Conservation (phyloP, 2,329 filamentous ascomycete species). For the Orbilia javanica region DNA sequence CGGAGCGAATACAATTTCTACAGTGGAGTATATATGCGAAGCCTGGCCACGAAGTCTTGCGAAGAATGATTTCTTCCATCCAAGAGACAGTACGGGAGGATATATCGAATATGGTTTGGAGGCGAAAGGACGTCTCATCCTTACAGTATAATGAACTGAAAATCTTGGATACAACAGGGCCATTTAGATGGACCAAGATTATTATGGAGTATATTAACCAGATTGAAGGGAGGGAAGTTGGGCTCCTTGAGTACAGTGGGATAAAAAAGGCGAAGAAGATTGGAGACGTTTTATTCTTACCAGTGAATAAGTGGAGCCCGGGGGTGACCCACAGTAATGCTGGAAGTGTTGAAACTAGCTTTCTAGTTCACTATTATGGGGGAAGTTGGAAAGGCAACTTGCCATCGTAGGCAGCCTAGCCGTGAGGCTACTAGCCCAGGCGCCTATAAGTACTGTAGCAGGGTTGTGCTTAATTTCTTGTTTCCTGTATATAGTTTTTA, state of each 20-base stretch:
- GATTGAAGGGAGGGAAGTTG: slow-evolving; percentile 35
- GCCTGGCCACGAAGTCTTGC: slow-evolving; percentile 35
- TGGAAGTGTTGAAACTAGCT: slow-evolving; percentile 17
- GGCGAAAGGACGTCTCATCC: slow-evolving; percentile 6
- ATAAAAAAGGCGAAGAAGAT: slow-evolving; percentile 17
- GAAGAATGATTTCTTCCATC: slow-evolving; percentile 27
- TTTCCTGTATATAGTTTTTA: not conserved
- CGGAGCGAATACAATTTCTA: slow-evolving; percentile 28
- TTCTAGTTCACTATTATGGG: slow-evolving; percentile 32
- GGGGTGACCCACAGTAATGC: slow-evolving; percentile 30
- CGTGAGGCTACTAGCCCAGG: not conserved
- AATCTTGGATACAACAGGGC: slow-evolving; percentile 32
- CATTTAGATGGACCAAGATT: slow-evolving; percentile 40
- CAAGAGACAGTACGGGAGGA: slow-evolving; percentile 19
- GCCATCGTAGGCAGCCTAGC: not conserved
- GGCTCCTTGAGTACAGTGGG: slow-evolving; percentile 22
- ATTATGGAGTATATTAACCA: slow-evolving; percentile 38
- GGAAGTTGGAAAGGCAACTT: slow-evolving; percentile 13
- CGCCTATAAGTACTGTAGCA: not conserved
- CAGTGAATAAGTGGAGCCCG: slow-evolving; percentile 32
- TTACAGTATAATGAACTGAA: slow-evolving; percentile 9
- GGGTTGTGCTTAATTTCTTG: not conserved
- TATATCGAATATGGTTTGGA: slow-evolving; percentile 1
- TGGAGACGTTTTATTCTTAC: slow-evolving; percentile 33
- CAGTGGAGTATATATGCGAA: slow-evolving; percentile 41